Percentiles rank a stretch among this genome's conserved stretches.
Evolutionary conservation across 1,139 yeast species (phyloP).

Genomic region (Taphrina betulina): DNA sequence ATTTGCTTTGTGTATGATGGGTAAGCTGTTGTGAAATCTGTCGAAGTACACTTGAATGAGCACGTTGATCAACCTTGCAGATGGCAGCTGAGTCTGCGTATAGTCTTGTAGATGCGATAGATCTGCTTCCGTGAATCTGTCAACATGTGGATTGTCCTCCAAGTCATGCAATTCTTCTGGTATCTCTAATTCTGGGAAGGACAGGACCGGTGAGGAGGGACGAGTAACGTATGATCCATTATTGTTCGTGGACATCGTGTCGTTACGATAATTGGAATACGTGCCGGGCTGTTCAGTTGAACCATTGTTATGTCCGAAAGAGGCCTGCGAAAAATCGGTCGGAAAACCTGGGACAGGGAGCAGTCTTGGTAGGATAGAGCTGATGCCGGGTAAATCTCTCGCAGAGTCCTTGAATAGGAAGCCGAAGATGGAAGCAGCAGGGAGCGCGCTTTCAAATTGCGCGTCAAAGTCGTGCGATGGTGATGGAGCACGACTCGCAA

Average conservation of each 20-base stretch:
- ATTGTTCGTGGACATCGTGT: conserved; percentile 1
- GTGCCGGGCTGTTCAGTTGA: conserved; percentile 13
- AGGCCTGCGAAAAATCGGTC: conserved; percentile 1
- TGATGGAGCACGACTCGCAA: conserved; percentile 29
- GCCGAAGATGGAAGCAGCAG: conserved; percentile 22
- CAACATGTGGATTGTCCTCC: conserved; percentile 19
- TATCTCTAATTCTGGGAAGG: conserved; percentile 18
- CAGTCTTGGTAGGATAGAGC: conserved; percentile 19
- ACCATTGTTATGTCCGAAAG: conserved; percentile 12
- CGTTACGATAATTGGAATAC: conserved; percentile 24
- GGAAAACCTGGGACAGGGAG: conserved; percentile 19
- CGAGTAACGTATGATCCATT: conserved; percentile 10
- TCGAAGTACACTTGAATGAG: conserved; percentile 28
- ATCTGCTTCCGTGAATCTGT: conserved; percentile 16
- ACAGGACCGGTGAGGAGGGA: conserved; percentile 25
- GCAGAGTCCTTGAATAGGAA: conserved; percentile 30
- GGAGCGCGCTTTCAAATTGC: conserved; percentile 19
- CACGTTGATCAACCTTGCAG: conserved; percentile 16
- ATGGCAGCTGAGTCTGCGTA: conserved; percentile 21
- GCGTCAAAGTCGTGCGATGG: conserved; percentile 31
- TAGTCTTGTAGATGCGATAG: conserved; percentile 21
- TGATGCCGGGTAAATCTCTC: conserved; percentile 20
- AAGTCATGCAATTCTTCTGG: conserved; percentile 9
- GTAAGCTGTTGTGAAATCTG: conserved; percentile 10
- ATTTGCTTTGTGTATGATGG: conserved; percentile 19